Evolutionary conservation across 306 rosid genomes (phyloP).

Genomic region (Datisca glomerata): DNA sequence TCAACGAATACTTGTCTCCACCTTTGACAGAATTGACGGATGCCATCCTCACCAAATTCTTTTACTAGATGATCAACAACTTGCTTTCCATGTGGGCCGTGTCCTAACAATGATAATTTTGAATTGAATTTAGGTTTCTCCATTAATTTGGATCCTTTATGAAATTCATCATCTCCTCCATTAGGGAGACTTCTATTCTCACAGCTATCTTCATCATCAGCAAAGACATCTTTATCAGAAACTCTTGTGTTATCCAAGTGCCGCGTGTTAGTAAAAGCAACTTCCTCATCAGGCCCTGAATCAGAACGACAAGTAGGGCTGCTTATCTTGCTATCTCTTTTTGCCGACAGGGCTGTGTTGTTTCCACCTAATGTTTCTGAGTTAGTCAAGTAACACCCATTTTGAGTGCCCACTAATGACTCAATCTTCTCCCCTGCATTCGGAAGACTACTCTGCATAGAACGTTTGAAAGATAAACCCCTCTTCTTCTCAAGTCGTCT

Average conservation of each 20-base stretch:
- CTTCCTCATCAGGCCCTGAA: slow-evolving; percentile 22
- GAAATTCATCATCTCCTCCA: slow-evolving; percentile 17
- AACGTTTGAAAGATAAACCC: slow-evolving; percentile 43
- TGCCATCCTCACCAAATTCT: slow-evolving; percentile 68
- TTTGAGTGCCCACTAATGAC: slow-evolving; percentile 9
- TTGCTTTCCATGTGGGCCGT: slow-evolving; percentile 91
- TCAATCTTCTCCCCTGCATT: slow-evolving; percentile 24
- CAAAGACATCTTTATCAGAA: slow-evolving; percentile 13
- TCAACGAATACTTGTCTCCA: slow-evolving; percentile 92
- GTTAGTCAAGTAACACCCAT: slow-evolving; percentile 18
- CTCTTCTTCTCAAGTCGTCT: slow-evolving; percentile 58
- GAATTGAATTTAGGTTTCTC: slow-evolving; percentile 33
- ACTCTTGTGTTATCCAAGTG: slow-evolving; percentile 13
- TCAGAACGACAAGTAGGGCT: slow-evolving; percentile 21
- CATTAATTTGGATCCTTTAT: slow-evolving; percentile 17
- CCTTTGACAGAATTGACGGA: slow-evolving; percentile 65
- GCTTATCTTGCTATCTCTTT: slow-evolving; percentile 18
- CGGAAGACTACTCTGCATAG: slow-evolving; percentile 15
- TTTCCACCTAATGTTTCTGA: slow-evolving; percentile 3
- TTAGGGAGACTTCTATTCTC: slow-evolving; percentile 15
- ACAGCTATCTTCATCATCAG: slow-evolving; percentile 16
- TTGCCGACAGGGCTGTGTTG: not conserved
- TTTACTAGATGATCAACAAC: slow-evolving; percentile 69
- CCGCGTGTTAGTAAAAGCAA: slow-evolving; percentile 14
- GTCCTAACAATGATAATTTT: slow-evolving; percentile 74